Evolutionary conservation across 2,329 filamentous ascomycete species (phyloP), one percentile per base, ranked within the genome.

Genomic region (Myriosclerotinia duriaeana): DNA sequence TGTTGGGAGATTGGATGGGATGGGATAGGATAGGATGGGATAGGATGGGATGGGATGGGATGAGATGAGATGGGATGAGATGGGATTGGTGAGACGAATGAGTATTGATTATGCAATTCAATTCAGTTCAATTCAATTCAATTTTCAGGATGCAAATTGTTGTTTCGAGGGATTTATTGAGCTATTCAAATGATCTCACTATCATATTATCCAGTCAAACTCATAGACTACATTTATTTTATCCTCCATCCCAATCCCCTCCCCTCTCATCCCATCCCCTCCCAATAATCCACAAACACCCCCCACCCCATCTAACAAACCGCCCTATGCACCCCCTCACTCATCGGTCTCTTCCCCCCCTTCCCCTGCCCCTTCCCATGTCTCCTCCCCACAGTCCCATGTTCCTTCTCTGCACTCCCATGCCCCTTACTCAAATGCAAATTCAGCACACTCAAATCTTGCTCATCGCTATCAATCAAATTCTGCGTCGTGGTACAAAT

Each of bases 401-500:
- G 78, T 71, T 77, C 78, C 67, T 81, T 75, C n/a, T 61, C 58
- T 3, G n/a, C 46, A 40, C 67, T 73, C 1, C 70, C 67, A 72
- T 83, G 78, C 71, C 78, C 78, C 68, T 81, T 75, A 68, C 80
- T 77, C 12, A 72, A 70, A 54, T 76, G 74, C 14, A 76, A 69
- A 50, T 79, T 54, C 26, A 74, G 53, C 11, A 74, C 69, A 15
- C 79, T 77, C 53, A 88, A 72, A 67, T 89, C 86, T 74, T 46
- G 78, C 11, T 68, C 56, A 53, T 75, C 72, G 46, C 64, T 69
- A 0, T 73, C 71, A 74, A 89, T 87, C 67, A 90, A 74, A 54
- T 76, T 80, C 78, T 90, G 84, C 4, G 87, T 89, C 8, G 87
- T 83, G 11, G 79, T 75, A 67, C 83, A 82, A 42, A 89, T 83